Evolutionary conservation across 129 eudicot species (phyloP).

Genomic region (Tanacetum coccineum): DNA sequence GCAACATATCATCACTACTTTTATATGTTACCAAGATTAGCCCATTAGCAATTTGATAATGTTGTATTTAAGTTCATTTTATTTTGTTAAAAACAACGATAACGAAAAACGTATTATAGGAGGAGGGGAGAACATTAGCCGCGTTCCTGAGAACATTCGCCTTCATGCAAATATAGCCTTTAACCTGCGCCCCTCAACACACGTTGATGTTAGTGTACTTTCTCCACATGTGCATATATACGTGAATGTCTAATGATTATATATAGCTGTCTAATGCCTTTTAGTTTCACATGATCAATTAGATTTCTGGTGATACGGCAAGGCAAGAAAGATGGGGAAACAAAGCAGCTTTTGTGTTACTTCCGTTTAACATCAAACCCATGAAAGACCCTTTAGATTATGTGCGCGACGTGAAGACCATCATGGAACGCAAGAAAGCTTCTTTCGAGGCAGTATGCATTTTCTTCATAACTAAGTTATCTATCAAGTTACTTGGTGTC

Average conservation of each 20-base stretch:
- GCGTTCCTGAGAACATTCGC: constrained; percentile 19
- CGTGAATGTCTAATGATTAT: not conserved
- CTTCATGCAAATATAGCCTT: constrained; percentile 24
- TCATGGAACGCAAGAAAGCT: not conserved
- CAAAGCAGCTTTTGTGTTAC: not conserved
- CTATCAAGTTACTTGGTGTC: not conserved
- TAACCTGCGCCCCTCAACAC: constrained; percentile 24
- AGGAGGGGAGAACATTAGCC: constrained; percentile 6
- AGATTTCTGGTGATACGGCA: constrained; percentile 9
- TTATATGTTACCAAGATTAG: too few relatives aligned
- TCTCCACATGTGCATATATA: not conserved
- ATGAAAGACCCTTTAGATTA: not conserved
- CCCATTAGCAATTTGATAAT: too few relatives aligned
- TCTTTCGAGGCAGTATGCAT: not conserved
- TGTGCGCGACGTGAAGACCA: not conserved
- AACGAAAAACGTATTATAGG: not conserved
- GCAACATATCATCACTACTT: too few relatives aligned
- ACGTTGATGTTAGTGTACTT: constrained; percentile 17
- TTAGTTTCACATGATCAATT: not conserved
- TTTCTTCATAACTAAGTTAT: not conserved
- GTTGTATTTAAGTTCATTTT: too few relatives aligned
- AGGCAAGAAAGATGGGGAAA: not conserved
- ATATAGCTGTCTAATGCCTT: not conserved
- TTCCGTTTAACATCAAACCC: not conserved
- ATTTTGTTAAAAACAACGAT: too few relatives aligned